phyloP scores from a whole-genome alignment of 495 filamentous ascomycete genomes.

The Bryoglossum gracile region DNA sequence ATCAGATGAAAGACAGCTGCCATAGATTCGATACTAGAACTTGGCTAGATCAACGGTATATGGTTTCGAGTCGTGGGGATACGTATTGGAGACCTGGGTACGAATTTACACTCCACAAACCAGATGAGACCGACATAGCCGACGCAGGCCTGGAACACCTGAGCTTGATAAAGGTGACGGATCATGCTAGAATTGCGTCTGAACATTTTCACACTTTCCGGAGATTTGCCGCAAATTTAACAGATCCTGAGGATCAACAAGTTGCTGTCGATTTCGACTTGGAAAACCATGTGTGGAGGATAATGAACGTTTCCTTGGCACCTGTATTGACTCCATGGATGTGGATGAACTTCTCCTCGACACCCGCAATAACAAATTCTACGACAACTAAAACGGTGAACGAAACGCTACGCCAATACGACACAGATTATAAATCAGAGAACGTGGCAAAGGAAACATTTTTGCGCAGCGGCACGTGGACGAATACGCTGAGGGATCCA shows the following conservation, averaged over 20 bases:
- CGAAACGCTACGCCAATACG: no score
- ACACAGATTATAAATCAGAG: no score
- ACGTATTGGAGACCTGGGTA: not conserved
- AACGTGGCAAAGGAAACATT: not conserved
- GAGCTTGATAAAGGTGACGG: no score
- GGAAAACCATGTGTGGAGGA: not conserved
- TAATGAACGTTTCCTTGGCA: not conserved
- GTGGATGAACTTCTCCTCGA: no score
- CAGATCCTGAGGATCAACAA: not conserved
- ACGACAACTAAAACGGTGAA: not conserved
- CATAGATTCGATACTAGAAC: not conserved
- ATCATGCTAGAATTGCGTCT: no score
- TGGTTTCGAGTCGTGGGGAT: not conserved
- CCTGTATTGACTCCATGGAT: no score
- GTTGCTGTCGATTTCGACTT: conserved; percentile 2
- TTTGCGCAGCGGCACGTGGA: conserved; percentile 2
- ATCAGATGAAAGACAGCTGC: conserved; percentile 1
- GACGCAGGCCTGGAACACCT: no score
- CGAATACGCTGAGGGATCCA: not conserved
- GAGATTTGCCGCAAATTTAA: not conserved
- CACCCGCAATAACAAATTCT: no score
- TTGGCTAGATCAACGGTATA: not conserved
- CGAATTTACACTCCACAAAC: not conserved
- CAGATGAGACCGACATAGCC: no score
- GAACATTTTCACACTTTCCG: not conserved